phyloP scores from a whole-genome alignment of 768 basidiomycete genomes.

The Kwoniella sp. region DNA sequence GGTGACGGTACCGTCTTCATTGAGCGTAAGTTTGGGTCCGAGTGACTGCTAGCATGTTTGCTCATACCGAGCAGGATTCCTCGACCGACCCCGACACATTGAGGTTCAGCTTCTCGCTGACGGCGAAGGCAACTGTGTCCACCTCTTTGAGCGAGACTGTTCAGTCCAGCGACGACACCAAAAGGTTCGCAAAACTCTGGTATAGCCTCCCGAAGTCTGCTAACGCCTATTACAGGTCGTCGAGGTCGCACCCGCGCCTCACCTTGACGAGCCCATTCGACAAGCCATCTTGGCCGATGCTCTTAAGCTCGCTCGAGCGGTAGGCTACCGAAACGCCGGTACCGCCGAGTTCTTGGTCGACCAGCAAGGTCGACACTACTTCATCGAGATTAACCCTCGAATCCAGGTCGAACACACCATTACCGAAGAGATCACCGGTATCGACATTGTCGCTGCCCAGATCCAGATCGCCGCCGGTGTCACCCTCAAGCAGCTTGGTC shows the following conservation, averaged over 20 bases:
- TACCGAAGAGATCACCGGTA: conserved; percentile 99
- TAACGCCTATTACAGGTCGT: conserved; percentile 61
- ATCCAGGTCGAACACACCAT: conserved; percentile 99
- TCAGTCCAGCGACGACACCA: conserved; percentile 97
- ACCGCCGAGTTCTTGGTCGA: conserved; percentile 99
- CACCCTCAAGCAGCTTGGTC: conserved; percentile 85
- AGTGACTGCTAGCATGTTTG: neutral
- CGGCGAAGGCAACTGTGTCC: conserved; percentile 85
- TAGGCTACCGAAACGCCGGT: conserved; percentile 93
- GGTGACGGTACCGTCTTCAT: conserved; percentile 99
- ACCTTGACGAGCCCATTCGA: conserved; percentile 83
- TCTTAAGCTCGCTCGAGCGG: conserved; percentile 87
- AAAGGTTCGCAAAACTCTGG: conserved; percentile 54
- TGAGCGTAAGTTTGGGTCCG: conserved; percentile 60
- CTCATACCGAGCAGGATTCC: conserved; percentile 52
- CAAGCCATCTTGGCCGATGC: conserved; percentile 84
- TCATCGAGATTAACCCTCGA: conserved; percentile 99
- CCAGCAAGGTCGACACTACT: conserved; percentile 92
- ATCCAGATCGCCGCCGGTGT: conserved; percentile 99
- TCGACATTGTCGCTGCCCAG: conserved; percentile 98
- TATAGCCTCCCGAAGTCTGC: neutral
- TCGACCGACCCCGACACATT: conserved; percentile 94
- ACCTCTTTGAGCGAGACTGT: conserved; percentile 98
- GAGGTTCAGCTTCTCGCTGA: conserved; percentile 96
- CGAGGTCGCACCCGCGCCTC: conserved; percentile 94